Conservation (phyloP, 441 rosid genomes). For the Codiaeum variegatum region DNA sequence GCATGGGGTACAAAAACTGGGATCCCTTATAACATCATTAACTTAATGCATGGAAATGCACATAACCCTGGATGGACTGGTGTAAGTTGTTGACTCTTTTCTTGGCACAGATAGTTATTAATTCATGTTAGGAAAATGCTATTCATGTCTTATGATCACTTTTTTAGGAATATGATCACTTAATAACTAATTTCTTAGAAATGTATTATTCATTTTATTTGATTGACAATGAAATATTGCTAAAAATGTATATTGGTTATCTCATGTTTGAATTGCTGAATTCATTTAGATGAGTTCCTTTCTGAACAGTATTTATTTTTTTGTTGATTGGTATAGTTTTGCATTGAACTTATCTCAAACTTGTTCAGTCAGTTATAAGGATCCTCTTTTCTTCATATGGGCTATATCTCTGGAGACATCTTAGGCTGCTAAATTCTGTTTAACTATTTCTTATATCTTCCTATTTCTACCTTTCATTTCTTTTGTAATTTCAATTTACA, state of each 20-base stretch:
- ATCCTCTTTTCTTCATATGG: too few species aligned
- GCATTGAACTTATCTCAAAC: background rate
- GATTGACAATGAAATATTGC: background rate
- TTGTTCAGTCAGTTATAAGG: too few species aligned
- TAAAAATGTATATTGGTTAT: background rate
- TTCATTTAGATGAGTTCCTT: background rate
- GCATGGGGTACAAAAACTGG: conserved; percentile 88
- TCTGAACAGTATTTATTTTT: background rate
- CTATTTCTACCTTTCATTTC: too few species aligned
- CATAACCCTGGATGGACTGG: conserved; percentile 92
- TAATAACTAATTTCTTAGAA: background rate
- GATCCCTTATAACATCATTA: conserved; percentile 82
- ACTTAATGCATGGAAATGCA: conserved; percentile 78
- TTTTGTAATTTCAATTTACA: too few species aligned
- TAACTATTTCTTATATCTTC: too few species aligned
- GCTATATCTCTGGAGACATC: too few species aligned
- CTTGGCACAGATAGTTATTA: background rate
- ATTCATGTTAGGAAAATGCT: background rate
- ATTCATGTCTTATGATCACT: background rate
- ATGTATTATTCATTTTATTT: background rate
- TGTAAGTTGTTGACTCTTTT: conserved; percentile 45
- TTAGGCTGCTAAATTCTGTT: too few species aligned
- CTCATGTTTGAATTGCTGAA: background rate
- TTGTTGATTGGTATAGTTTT: background rate
- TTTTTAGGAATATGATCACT: background rate